These are phyloP conservation scores for Pinus albicaulis DNA, from an alignment of 75 land plant genomes.

Conservation along the genomic window DNA sequence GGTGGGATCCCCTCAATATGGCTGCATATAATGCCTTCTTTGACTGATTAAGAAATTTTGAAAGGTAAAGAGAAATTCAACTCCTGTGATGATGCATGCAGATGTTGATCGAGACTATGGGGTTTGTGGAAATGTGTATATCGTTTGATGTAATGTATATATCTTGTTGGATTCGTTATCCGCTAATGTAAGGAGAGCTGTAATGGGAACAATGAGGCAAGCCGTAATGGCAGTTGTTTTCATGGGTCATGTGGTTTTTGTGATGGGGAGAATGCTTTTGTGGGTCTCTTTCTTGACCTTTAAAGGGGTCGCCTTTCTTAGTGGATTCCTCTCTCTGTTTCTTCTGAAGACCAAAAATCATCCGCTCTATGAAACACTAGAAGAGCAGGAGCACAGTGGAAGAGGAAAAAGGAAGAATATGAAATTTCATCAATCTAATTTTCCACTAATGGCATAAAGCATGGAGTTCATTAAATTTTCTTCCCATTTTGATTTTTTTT, in stretches of 20 bases:
- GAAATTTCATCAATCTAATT: too few relatives aligned
- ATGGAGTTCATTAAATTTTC: too few relatives aligned
- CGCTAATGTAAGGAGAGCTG: slow-evolving; percentile 53
- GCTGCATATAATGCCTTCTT: too few relatives aligned
- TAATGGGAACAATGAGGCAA: slow-evolving; percentile 51
- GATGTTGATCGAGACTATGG: slow-evolving; percentile 23
- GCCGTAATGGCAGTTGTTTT: slow-evolving; percentile 40
- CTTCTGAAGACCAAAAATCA: slow-evolving; percentile 55
- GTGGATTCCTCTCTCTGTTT: slow-evolving; percentile 26
- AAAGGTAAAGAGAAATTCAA: neutral
- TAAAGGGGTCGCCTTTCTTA: slow-evolving; percentile 20
- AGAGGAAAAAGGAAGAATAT: neutral
- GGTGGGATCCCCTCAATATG: too few relatives aligned
- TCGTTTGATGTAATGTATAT: slow-evolving; percentile 32
- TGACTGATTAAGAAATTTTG: neutral
- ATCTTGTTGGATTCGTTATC: slow-evolving; percentile 51
- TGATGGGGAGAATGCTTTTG: slow-evolving; percentile 27
- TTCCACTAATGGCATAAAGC: too few relatives aligned
- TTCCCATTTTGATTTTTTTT: too few relatives aligned
- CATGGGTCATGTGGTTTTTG: slow-evolving; percentile 19
- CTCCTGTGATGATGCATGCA: slow-evolving; percentile 20
- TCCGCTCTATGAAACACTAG: slow-evolving; percentile 37
- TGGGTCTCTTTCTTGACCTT: slow-evolving; percentile 27
- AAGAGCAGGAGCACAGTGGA: slow-evolving; percentile 34
- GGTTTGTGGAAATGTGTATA: slow-evolving; percentile 43